These are phyloP conservation scores for Thraustochytrium striatum DNA, from an alignment of 352 stramenopile genomes.

Conservation along the genomic window DNA sequence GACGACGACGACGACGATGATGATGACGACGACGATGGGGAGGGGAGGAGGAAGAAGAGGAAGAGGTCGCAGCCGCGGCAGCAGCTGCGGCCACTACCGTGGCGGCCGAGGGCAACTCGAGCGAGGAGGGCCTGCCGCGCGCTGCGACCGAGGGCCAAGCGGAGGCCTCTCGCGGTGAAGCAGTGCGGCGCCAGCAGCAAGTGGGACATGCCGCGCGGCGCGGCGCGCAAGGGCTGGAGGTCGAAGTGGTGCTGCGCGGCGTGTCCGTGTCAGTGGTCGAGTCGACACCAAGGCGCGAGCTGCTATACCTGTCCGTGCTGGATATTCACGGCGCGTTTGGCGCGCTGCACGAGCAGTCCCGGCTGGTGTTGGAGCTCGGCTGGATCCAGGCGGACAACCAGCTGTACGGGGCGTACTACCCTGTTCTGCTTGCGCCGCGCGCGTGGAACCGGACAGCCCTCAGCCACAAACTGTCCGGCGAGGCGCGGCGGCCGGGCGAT, in stretches of 20 bases:
- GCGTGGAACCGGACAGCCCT: slow-evolving; percentile 52
- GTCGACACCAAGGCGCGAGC: slow-evolving; percentile 42
- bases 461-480: neutral
- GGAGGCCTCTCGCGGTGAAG: no score
- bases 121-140: no score
- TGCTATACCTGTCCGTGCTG: slow-evolving; percentile 47
- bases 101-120: no score
- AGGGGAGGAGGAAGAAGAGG: no score
- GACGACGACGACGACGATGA: no score
- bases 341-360: slow-evolving; percentile 35
- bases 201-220: no score
- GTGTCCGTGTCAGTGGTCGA: slow-evolving; percentile 51
- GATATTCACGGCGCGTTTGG: slow-evolving; percentile 23
- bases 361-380: slow-evolving; percentile 52
- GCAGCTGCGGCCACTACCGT: no score
- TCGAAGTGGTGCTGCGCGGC: slow-evolving; percentile 13
- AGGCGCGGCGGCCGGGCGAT: slow-evolving; percentile 36
- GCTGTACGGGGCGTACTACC: slow-evolving; percentile 53
- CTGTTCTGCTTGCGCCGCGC: slow-evolving; percentile 57
- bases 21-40: no score
- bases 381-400: slow-evolving; percentile 61
- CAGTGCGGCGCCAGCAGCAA: no score
- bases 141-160: no score
- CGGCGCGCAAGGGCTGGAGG: slow-evolving; percentile 32
- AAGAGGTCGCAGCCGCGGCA: no score